A percentile compares a stretch with the other conserved stretches of the same genome.
Conservation (phyloP, 139 green algal genomes). For the Coccomyxa sp. region DNA sequence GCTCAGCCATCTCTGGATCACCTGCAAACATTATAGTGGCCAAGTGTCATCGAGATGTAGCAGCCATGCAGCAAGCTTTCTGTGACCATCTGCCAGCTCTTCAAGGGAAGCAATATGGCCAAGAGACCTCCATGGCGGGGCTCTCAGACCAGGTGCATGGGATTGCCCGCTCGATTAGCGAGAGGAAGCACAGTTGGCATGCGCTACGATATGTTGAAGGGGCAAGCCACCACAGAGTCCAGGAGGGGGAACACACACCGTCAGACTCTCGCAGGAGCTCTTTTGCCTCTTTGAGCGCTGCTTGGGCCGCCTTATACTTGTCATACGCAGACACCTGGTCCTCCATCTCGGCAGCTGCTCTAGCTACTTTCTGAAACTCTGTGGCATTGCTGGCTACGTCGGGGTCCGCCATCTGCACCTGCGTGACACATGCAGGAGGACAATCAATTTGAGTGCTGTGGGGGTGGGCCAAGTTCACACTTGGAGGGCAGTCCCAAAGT, state of each 20-base stretch:
- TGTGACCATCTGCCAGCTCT: background rate
- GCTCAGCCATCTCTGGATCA: conserved; percentile 67
- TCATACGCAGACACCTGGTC: conserved; percentile 50
- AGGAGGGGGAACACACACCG: conserved; percentile 12
- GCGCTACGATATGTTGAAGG: too few relatives aligned
- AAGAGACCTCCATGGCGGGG: background rate
- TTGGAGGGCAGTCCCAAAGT: background rate
- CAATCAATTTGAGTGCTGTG: background rate
- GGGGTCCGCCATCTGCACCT: conserved; percentile 77
- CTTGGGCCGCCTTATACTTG: conserved; percentile 46
- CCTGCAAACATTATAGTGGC: conserved; percentile 15
- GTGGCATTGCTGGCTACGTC: conserved; percentile 53
- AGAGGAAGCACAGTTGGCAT: background rate
- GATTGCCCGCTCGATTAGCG: too few relatives aligned
- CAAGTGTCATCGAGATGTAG: background rate
- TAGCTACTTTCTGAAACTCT: conserved; percentile 79
- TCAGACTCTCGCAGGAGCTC: conserved; percentile 59
- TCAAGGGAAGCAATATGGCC: background rate
- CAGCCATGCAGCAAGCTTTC: background rate
- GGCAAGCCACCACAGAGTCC: too few relatives aligned
- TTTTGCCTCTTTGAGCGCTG: conserved; percentile 58
- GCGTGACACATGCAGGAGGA: conserved; percentile 1
- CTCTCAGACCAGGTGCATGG: too few relatives aligned
- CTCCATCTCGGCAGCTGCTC: conserved; percentile 69
- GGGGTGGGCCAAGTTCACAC: too few relatives aligned